Conservation (phyloP, 495 filamentous ascomycete genomes). For the Podospora sp. region DNA sequence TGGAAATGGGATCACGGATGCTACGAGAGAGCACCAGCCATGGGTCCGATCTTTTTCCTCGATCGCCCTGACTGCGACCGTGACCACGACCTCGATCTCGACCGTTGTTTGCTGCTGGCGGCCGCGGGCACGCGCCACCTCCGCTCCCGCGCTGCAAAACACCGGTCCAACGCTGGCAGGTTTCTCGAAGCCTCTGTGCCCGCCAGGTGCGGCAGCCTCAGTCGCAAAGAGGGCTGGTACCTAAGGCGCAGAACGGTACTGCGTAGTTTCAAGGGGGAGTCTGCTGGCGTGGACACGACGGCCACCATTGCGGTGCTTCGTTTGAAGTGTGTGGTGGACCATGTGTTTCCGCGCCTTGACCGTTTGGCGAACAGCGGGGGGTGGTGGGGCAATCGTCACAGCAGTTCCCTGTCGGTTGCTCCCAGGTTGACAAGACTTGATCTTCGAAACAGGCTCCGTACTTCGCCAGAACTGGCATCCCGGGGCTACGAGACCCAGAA, state of each 20-base stretch:
- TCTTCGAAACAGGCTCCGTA: slow-evolving; percentile 19
- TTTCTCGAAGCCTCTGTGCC: background rate
- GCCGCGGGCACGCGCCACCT: background rate
- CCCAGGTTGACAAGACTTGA: slow-evolving; percentile 16
- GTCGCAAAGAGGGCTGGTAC: background rate
- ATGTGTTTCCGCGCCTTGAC: slow-evolving; percentile 21
- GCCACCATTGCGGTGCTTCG: background rate
- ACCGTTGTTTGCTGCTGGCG: background rate
- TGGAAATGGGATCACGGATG: background rate
- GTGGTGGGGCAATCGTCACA: slow-evolving; percentile 19
- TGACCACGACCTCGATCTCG: background rate
- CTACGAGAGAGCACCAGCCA: slow-evolving; percentile 2
- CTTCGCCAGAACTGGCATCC: background rate
- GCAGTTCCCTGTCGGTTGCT: slow-evolving; percentile 14
- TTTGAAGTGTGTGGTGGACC: slow-evolving; percentile 15
- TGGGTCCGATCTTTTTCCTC: background rate
- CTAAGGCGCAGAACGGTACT: slow-evolving; percentile 1
- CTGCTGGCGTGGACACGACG: background rate
- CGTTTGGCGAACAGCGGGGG: slow-evolving; percentile 1
- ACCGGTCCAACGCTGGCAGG: background rate
- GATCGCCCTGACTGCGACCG: background rate
- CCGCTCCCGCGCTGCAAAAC: background rate
- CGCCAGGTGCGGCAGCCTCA: background rate
- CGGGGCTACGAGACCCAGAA: background rate
- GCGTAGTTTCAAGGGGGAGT: slow-evolving; percentile 24